These are phyloP conservation scores for Ilex aquifolium DNA, from an alignment of 257 asterid genomes.

Conservation along the genomic window DNA sequence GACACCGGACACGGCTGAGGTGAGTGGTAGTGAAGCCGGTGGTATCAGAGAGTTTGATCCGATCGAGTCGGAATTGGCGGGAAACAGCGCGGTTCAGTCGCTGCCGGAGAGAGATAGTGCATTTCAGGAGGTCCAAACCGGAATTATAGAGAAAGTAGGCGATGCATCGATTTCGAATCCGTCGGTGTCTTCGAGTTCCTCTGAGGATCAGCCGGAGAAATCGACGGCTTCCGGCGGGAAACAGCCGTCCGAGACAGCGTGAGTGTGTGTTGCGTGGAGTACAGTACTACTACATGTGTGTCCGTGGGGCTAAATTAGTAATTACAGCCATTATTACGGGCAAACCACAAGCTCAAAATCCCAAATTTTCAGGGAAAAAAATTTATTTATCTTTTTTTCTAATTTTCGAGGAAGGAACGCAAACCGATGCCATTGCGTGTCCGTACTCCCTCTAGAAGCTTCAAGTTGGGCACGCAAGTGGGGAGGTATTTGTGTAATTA, in stretches of 20 bases:
- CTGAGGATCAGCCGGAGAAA: conserved; percentile 63
- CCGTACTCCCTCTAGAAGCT: conserved; percentile 41
- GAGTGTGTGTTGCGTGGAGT: conserved; percentile 35
- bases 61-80: conserved; percentile 34
- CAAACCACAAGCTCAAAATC: background rate
- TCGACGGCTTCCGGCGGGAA: conserved; percentile 44
- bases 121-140: conserved; percentile 8
- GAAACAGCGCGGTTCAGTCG: conserved; percentile 4
- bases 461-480: conserved; percentile 22
- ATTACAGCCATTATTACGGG: conserved; percentile 13
- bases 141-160: conserved; percentile 8
- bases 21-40: conserved; percentile 10
- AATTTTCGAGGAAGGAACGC: background rate
- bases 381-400: background rate
- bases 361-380: background rate
- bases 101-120: background rate
- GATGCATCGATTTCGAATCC: conserved; percentile 27
- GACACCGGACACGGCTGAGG: conserved; percentile 15
- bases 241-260: conserved; percentile 59
- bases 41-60: conserved; percentile 25
- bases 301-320: conserved; percentile 9
- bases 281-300: background rate
- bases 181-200: conserved; percentile 62
- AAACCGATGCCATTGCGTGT: conserved; percentile 18
- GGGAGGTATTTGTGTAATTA: conserved; percentile 23